These are phyloP conservation scores for Cytospora paraplurivora DNA, from an alignment of 2,329 filamentous ascomycete species.

Conservation along the genomic window DNA sequence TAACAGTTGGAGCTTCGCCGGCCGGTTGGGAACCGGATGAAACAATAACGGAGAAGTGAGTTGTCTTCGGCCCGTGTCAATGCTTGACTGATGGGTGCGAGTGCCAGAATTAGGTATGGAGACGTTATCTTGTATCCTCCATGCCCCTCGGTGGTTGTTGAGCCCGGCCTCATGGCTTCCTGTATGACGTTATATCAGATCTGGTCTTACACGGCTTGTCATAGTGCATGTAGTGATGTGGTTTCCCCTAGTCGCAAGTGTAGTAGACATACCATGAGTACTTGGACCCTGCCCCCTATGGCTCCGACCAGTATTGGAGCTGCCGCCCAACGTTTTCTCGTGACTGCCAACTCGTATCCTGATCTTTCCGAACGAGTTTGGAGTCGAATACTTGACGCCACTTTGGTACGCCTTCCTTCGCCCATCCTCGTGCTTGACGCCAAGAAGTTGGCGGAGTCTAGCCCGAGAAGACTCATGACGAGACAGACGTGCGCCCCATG, in stretches of 20 bases:
- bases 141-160: too few species aligned
- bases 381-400: not conserved
- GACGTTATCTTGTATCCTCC: not conserved
- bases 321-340: conserved; percentile 35
- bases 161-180: not conserved
- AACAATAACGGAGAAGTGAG: conserved; percentile 24
- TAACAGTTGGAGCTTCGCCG: conserved; percentile 13
- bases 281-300: not conserved
- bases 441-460: conserved; percentile 23
- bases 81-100: conserved; percentile 3
- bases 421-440: conserved; percentile 4
- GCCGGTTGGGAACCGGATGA: conserved; percentile 32
- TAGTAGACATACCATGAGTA: conserved; percentile 9
- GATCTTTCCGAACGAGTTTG: conserved; percentile 30
- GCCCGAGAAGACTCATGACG: conserved; percentile 22
- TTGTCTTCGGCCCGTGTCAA: not conserved
- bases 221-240: too few species aligned
- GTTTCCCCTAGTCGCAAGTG: not conserved
- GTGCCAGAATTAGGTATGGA: not conserved
- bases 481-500: conserved; percentile 33
- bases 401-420: conserved; percentile 5
- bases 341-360: conserved; percentile 42
- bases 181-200: not conserved
- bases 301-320: conserved; percentile 25
- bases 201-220: too few species aligned